phyloP scores from a whole-genome alignment of 2,329 filamentous ascomycete species.

The Penicillium sp. region DNA sequence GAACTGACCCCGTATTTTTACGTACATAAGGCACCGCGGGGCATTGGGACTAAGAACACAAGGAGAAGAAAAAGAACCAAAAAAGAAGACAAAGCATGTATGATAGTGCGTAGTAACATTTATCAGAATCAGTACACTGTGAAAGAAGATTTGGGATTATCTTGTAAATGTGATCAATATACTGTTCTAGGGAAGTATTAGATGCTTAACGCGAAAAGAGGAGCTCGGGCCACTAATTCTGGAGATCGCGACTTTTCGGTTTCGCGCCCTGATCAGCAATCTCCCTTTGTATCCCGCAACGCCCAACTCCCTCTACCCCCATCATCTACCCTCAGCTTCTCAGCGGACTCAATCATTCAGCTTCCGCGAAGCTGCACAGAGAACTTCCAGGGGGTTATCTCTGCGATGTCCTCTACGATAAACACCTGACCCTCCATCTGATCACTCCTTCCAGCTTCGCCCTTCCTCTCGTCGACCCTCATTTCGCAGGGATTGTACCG shows the following conservation, averaged over 20 bases:
- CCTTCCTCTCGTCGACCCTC: background rate
- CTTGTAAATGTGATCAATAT: background rate
- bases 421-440: conserved; percentile 10
- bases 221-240: conserved; percentile 39
- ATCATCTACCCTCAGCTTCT: background rate
- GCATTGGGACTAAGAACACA: conserved; percentile 6
- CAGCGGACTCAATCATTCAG: background rate
- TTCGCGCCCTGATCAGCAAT: conserved; percentile 20
- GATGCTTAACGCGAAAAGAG: conserved; percentile 16
- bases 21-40: conserved; percentile 14
- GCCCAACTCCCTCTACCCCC: conserved; percentile 2
- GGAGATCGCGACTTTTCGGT: conserved; percentile 40
- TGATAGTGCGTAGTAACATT: conserved; percentile 7
- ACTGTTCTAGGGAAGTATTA: background rate
- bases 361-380: background rate
- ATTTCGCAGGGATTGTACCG: background rate
- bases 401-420: conserved; percentile 31
- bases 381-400: conserved; percentile 3
- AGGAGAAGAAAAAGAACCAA: background rate
- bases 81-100: conserved; percentile 12
- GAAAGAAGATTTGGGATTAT: background rate
- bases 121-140: background rate
- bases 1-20: conserved; percentile 2
- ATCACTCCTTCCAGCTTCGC: conserved; percentile 2
- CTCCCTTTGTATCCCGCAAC: conserved; percentile 16